Conservation (phyloP, 495 filamentous ascomycete species). For the Hypoxylon trugodes region DNA sequence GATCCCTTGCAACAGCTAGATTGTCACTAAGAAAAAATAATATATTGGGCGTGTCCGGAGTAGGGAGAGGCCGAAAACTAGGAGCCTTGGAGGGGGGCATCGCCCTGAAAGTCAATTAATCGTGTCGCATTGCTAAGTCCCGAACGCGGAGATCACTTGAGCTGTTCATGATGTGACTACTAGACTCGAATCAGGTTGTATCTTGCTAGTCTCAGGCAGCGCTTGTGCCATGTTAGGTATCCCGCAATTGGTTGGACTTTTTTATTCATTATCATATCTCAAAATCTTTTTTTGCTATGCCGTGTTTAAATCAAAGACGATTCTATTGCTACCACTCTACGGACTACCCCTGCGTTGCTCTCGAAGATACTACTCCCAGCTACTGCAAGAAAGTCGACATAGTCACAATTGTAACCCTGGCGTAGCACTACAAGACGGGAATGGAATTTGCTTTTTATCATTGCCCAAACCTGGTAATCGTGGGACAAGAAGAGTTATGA, state of each 20-base stretch:
- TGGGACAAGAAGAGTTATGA: slow-evolving; percentile 30
- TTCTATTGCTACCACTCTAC: slow-evolving; percentile 9
- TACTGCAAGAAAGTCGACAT: slow-evolving; percentile 34
- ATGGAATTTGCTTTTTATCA: slow-evolving; percentile 22
- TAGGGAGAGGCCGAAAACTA: slow-evolving; percentile 21
- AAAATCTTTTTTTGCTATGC: slow-evolving; percentile 24
- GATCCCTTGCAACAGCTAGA: slow-evolving; percentile 20
- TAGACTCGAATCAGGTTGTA: slow-evolving; percentile 23
- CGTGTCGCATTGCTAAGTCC: slow-evolving; percentile 41
- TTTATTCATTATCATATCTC: slow-evolving; percentile 9
- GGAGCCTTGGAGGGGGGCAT: slow-evolving; percentile 28
- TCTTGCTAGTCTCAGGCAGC: slow-evolving; percentile 8
- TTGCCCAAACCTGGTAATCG: slow-evolving; percentile 31
- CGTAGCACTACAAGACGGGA: slow-evolving; percentile 32
- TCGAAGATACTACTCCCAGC: slow-evolving; percentile 6
- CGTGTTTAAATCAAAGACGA: slow-evolving; percentile 16
- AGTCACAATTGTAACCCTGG: slow-evolving; percentile 37
- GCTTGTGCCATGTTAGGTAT: slow-evolving; percentile 29
- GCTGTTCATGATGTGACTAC: slow-evolving; percentile 39
- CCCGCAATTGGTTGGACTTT: slow-evolving; percentile 22
- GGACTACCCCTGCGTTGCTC: slow-evolving; percentile 31
- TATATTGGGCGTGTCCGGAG: slow-evolving; percentile 15
- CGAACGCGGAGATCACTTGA: slow-evolving; percentile 43
- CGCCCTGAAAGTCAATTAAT: slow-evolving; percentile 41
- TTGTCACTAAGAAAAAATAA: not conserved